phyloP scores from a whole-genome alignment of 169 alveolate species.

The Plasmodium cynomolgi region DNA sequence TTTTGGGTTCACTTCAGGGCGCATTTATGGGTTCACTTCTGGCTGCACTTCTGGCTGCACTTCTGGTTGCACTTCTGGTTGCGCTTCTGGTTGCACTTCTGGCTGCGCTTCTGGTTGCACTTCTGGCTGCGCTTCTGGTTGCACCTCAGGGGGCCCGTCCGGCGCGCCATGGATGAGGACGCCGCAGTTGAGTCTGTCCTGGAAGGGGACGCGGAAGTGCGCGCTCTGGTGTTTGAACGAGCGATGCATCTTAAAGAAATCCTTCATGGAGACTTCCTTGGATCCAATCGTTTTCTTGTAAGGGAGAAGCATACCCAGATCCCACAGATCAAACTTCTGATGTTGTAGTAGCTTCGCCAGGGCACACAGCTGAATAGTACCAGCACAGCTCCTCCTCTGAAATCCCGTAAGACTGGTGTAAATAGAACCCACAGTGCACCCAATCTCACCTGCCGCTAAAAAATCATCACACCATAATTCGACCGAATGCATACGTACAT shows the following conservation, averaged over 20 bases:
- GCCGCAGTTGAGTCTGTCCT: constrained; percentile 48
- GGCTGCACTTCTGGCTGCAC: not conserved
- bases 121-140: not conserved
- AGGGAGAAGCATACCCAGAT: constrained; percentile 83
- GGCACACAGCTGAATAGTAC: constrained; percentile 82
- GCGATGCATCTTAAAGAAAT: constrained; percentile 64
- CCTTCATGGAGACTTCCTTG: constrained; percentile 57
- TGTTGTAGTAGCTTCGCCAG: constrained; percentile 77
- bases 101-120: not conserved
- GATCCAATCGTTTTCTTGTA: constrained; percentile 82
- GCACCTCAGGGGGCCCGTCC: no score
- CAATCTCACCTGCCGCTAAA: constrained; percentile 85
- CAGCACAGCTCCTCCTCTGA: constrained; percentile 78
- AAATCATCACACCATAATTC: constrained; percentile 79
- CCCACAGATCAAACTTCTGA: constrained; percentile 80
- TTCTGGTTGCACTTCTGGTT: not conserved
- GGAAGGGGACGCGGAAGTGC: constrained; percentile 51
- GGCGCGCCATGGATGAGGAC: constrained; percentile 12
- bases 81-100: no score
- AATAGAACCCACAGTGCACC: constrained; percentile 80
- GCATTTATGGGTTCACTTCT: not conserved
- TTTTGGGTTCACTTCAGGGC: not conserved
- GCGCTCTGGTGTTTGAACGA: constrained; percentile 16
- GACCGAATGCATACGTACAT: constrained; percentile 77
- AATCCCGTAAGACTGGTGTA: constrained; percentile 85